A percentile compares a stretch with the other conserved stretches of the same genome.
phyloP scores from a whole-genome alignment of 257 asterid genomes.

The Lantana camara region DNA sequence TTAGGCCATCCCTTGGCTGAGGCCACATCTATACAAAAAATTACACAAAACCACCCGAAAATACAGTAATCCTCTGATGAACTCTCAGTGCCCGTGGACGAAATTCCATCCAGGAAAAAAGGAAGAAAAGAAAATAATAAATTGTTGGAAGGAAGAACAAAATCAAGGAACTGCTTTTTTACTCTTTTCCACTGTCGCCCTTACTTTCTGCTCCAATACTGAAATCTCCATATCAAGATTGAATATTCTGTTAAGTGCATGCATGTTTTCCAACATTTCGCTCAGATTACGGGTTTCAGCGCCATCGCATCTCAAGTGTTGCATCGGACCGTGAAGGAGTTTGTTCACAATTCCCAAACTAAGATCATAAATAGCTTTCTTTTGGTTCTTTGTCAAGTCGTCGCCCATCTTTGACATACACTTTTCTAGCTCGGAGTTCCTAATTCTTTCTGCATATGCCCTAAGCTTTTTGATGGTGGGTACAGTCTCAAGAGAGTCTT shows the following conservation, averaged over 20 bases:
- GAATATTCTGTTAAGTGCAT: constrained; percentile 78
- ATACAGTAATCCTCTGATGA: constrained; percentile 2
- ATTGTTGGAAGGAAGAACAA: not conserved
- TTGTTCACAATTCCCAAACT: constrained; percentile 74
- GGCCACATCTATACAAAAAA: constrained; percentile 35
- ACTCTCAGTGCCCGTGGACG: constrained; percentile 27
- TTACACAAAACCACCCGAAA: constrained; percentile 22
- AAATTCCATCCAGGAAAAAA: constrained; percentile 21
- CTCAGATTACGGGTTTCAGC: constrained; percentile 47
- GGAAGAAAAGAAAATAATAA: constrained; percentile 18
- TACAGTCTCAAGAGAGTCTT: constrained; percentile 81
- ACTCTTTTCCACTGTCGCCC: constrained; percentile 59
- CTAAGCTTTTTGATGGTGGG: constrained; percentile 90
- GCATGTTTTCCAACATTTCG: constrained; percentile 76
- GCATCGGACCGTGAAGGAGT: constrained; percentile 92
- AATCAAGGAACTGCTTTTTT: constrained; percentile 45
- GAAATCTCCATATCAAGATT: constrained; percentile 68
- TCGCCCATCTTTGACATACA: constrained; percentile 75
- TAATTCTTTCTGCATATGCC: constrained; percentile 81
- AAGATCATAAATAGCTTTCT: constrained; percentile 76
- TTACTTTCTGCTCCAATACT: constrained; percentile 67
- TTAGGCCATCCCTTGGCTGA: constrained; percentile 2
- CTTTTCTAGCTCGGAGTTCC: constrained; percentile 80
- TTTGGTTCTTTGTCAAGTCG: constrained; percentile 53
- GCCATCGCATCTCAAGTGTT: constrained; percentile 78